phyloP scores from a whole-genome alignment of 352 stramenopile genomes.

The Bremia lactucae region DNA sequence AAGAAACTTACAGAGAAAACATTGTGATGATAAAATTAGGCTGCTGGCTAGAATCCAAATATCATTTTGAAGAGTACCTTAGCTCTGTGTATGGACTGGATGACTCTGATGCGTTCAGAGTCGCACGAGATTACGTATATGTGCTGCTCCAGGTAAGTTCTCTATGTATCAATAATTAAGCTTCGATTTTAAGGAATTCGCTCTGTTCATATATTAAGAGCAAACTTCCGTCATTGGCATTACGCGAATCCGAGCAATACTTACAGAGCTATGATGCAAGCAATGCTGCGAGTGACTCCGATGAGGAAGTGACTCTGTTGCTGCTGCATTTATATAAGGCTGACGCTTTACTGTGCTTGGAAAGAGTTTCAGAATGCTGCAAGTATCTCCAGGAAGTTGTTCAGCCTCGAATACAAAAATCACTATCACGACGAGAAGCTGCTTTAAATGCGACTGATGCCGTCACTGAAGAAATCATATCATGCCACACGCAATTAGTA shows the following conservation, averaged over 20 bases:
- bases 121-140: constrained; percentile 38
- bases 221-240: constrained; percentile 35
- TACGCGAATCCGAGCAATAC: constrained; percentile 31
- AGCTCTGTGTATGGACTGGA: neutral
- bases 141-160: constrained; percentile 45
- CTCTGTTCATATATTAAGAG: constrained; percentile 16
- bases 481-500: constrained; percentile 45
- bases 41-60: constrained; percentile 27
- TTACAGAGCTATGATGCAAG: constrained; percentile 5
- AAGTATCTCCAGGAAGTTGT: constrained; percentile 26
- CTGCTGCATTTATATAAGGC: constrained; percentile 53
- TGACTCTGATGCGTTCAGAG: constrained; percentile 1
- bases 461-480: constrained; percentile 16
- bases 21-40: constrained; percentile 10
- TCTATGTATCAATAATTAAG: neutral
- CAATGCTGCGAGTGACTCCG: neutral
- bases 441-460: neutral
- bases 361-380: constrained; percentile 50
- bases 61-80: constrained; percentile 29
- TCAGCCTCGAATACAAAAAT: constrained; percentile 18
- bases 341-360: constrained; percentile 64
- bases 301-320: constrained; percentile 1
- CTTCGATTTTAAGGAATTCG: neutral
- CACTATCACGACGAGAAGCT: constrained; percentile 1
- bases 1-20: neutral